Percentiles rank a stretch among this genome's conserved stretches.
phyloP scores from a whole-genome alignment of 2,329 filamentous ascomycete genomes.

The Aureobasidium sp. region DNA sequence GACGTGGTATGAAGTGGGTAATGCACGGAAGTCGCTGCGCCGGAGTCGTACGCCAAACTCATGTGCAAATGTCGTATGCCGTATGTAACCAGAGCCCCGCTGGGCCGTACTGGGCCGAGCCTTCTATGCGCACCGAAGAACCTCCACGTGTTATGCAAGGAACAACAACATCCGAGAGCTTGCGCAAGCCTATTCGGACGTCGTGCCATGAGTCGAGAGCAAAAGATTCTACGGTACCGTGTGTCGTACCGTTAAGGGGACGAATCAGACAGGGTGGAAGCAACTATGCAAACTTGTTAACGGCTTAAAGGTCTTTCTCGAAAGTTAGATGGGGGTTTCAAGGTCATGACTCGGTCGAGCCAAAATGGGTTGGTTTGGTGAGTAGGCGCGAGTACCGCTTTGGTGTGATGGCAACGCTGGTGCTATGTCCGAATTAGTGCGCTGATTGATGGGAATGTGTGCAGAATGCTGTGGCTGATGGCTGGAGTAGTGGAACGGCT shows the following conservation, averaged over 20 bases:
- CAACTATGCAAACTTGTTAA: no score
- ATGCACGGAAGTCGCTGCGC: not conserved
- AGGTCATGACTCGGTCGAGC: not conserved
- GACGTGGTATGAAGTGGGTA: not conserved
- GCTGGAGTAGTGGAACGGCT: no score
- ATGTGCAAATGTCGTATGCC: no score
- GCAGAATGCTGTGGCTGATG: no score
- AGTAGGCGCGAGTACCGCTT: not conserved
- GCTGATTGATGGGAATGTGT: not conserved
- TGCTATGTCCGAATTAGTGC: not conserved
- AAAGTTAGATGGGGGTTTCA: not conserved
- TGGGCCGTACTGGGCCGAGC: not conserved
- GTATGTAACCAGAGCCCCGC: not conserved
- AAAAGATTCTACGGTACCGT: not conserved
- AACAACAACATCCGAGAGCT: not conserved
- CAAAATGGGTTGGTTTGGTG: no score
- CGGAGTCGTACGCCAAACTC: not conserved
- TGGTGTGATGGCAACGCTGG: not conserved
- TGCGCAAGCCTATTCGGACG: not conserved
- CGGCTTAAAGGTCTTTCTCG: no score
- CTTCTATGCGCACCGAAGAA: not conserved
- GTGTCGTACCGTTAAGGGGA: no score
- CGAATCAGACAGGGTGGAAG: not conserved
- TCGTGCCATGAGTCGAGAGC: not conserved
- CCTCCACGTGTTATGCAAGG: not conserved